Base-by-base conservation (phyloP, 805 yeast species). In the Metschnikowia aberdeeniae region DNA sequence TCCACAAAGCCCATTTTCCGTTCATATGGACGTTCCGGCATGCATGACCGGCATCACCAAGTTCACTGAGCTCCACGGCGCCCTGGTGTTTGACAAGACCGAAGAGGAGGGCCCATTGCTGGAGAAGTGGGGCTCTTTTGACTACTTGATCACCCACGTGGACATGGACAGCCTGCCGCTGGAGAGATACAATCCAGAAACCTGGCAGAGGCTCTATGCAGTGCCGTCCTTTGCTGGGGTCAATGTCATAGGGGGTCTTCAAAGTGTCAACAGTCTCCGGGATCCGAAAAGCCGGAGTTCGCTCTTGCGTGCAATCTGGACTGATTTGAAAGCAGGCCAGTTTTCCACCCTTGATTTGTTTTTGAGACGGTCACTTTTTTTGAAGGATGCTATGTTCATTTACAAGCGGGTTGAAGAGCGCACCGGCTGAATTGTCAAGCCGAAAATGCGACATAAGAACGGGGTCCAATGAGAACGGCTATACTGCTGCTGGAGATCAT, bases 11-110 rank as follows among this genome's bases (percentile, higher is more conserved):
- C 47, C 59, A 12, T 47, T 70, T 13, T 62, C 72, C 0, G 80
- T 90, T 8, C 96, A 90, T 62, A 66, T 88, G 67, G 95, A 86
- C 56, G 82, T 84, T 3, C 78, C 86, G 0, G 76, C 92, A 0
- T 87, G 96, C 57, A 89, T 88, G 93, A 81, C 92, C 1, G 98
- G 98, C 7, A 83, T 82, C 4, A 78, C 90, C 3, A 71, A 79
- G 42, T 92, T 92, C 66, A 83, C 83, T 0, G 84, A 89, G 57
- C 53, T 85, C 4, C 74, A 77, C 40, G 55, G 52, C 36, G 13
- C 39, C 1, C 38, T 58, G 26, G 53, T 66, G n/a, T 92, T 88
- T 58, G 97, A 92, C 62, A 89, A 84, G 58, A 78, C 93, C 0
- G 97, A 92, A 59, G 68, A 74, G 40, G 50, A 50, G 3, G 56